Evolutionary conservation across 352 stramenopile species (phyloP).

Genomic region (Phytophthora hibernalis): DNA sequence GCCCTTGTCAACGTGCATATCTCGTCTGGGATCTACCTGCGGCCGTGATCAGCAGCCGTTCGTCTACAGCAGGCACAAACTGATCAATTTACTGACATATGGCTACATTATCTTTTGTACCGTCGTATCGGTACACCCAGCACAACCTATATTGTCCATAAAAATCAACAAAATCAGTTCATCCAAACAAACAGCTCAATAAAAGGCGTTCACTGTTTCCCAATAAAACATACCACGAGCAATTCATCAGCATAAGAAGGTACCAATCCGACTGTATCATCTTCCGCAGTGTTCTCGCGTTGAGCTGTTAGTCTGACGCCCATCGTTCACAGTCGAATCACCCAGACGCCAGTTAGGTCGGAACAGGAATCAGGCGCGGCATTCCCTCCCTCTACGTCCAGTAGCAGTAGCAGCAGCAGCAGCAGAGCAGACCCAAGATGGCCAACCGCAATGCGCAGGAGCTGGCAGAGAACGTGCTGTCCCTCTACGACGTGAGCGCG

Average conservation of each 20-base stretch:
- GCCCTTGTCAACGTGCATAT: constrained; percentile 36
- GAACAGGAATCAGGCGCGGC: constrained; percentile 7
- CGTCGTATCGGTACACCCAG: not conserved
- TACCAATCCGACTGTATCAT: not conserved
- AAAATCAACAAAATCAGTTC: not conserved
- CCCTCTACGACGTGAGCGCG: constrained; percentile 83
- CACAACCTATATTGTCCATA: not conserved
- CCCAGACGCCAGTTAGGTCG: constrained; percentile 4
- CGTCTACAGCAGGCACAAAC: constrained; percentile 3
- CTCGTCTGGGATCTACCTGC: constrained; percentile 24
- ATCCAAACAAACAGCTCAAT: not conserved
- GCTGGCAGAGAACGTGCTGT: constrained; percentile 81
- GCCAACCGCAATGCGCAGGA: constrained; percentile 76
- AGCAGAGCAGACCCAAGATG: constrained; percentile 33
- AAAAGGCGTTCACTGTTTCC: too few species aligned
- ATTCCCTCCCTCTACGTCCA: not conserved
- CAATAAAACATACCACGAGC: too few species aligned
- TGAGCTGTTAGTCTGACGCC: constrained; percentile 23
- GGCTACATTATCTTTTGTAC: constrained; percentile 26
- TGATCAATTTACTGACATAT: constrained; percentile 31
- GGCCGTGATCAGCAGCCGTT: not conserved
- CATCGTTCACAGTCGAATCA: constrained; percentile 15
- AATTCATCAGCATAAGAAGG: not conserved
- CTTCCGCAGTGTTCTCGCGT: not conserved
- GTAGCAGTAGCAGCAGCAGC: constrained; percentile 7